A percentile compares a stretch with the other conserved stretches of the same genome.
phyloP scores from a whole-genome alignment of 345 rosid species.

The Eucalyptus brandiana region DNA sequence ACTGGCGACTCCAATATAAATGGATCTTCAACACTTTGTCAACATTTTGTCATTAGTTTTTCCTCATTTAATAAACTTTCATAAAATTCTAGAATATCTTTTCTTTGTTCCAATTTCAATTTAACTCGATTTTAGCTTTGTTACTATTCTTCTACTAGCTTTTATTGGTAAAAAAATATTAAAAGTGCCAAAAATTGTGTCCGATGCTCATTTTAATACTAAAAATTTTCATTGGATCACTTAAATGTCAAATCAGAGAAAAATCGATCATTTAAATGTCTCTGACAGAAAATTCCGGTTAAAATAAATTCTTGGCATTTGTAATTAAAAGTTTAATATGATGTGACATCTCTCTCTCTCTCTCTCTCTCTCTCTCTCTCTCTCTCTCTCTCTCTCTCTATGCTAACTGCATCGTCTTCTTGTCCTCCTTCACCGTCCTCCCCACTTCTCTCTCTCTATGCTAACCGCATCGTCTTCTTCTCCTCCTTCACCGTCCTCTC shows the following conservation, averaged over 20 bases:
- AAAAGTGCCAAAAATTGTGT: no score
- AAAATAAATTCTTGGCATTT: background rate
- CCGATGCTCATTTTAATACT: fast-evolving
- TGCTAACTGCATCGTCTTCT: no score
- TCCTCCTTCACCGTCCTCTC: background rate
- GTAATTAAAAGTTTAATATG: no score
- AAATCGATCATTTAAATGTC: no score
- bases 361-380: no score
- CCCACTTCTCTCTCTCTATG: no score
- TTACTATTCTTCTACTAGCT: background rate
- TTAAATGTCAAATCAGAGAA: background rate
- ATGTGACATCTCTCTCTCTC: no score
- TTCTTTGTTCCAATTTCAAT: background rate
- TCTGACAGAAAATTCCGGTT: fast-evolving
- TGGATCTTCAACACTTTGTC: background rate
- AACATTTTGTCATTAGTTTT: background rate
- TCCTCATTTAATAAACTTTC: background rate
- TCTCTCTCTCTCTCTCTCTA: no score
- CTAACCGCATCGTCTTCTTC: background rate
- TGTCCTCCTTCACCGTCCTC: no score
- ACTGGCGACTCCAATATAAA: background rate
- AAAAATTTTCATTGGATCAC: fast-evolving
- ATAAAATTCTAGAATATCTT: background rate
- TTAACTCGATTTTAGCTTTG: background rate
- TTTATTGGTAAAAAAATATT: background rate